Base-by-base conservation (phyloP, 2,329 filamentous ascomycete genomes). In the Aspergillus hortae region DNA sequence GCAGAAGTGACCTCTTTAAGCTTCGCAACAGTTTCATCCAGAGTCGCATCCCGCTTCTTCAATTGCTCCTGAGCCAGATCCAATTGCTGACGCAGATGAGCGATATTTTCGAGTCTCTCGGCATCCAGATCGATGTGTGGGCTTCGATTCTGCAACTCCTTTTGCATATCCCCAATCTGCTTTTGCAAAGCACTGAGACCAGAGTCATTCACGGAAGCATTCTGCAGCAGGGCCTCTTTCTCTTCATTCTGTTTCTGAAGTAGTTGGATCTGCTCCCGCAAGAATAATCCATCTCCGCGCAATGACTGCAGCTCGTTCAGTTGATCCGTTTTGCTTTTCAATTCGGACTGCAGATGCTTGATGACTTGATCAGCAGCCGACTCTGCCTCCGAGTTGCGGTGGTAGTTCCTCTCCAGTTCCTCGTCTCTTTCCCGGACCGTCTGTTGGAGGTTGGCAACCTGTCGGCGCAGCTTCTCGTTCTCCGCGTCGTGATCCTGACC, bases 351-450 rank as follows among this genome's bases (percentile, higher is more conserved):
- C n/a, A 74, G 60, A 33, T 72, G 66, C 9, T 64, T 64, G 48
- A 72, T 68, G 27, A 10, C 27, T 54, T 74, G 69, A 36, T 72
- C 70, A 7, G 56, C 64, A 4, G 68, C 68, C 11, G 70, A 72
- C 21, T 61, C 64, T 1, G 68, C 66, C 44, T 74, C 69, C 17
- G 67, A 50, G 11, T 71, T 56, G 30, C 65, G 66, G 35, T 56
- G 58, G 23, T 60, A 66, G 44, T 67, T 67, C 10, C 56, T 63
- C 30, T 65, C 61, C 2, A 74, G 52, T 48, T 69, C 66, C 23
- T 72, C 64, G 48, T 73, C 68, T 19, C 67, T 63, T 19, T 70
- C 64, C 11, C 59, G 61, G 11, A 72, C 46, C 6, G 66, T 58
- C 7, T 69, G 54, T 25, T 64, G 59, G 5, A 74, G 55, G 21